phyloP scores from a whole-genome alignment of 768 basidiomycete genomes.

The Scleroderma bovista region DNA sequence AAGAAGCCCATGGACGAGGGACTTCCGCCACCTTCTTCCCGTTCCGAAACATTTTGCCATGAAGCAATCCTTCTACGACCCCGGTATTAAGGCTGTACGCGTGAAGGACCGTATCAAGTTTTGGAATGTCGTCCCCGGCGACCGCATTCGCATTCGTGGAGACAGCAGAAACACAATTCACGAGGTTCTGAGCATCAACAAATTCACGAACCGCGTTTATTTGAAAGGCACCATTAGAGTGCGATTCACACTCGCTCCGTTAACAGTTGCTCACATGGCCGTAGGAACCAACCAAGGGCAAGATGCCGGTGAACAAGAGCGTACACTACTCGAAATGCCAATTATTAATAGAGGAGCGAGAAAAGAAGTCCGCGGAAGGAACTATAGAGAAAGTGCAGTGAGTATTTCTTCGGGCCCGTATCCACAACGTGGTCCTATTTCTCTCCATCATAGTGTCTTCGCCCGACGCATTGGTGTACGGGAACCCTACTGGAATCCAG shows the following conservation, averaged over 20 bases:
- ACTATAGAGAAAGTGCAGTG: slow-evolving; percentile 40
- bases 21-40: slow-evolving; percentile 60
- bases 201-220: slow-evolving; percentile 62
- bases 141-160: slow-evolving; percentile 66
- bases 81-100: slow-evolving; percentile 46
- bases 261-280: slow-evolving; percentile 1
- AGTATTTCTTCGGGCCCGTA: slow-evolving; percentile 14
- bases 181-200: slow-evolving; percentile 72
- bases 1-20: slow-evolving; percentile 50
- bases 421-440: not conserved
- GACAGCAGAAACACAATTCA: slow-evolving; percentile 54
- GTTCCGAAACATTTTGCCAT: slow-evolving; percentile 52
- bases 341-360: slow-evolving; percentile 64
- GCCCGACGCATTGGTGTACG: slow-evolving; percentile 65
- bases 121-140: slow-evolving; percentile 87
- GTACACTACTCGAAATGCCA: slow-evolving; percentile 81
- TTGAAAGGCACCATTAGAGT: slow-evolving; percentile 38
- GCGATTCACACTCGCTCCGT: slow-evolving; percentile 15
- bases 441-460: slow-evolving; percentile 52
- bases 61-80: slow-evolving; percentile 38
- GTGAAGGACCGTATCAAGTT: slow-evolving; percentile 70
- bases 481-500: slow-evolving; percentile 52
- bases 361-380: slow-evolving; percentile 45
- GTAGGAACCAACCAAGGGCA: slow-evolving; percentile 19
- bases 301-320: slow-evolving; percentile 23